Base-by-base conservation (phyloP, 2,329 filamentous ascomycete genomes). In the Aureobasidium uvarum region DNA sequence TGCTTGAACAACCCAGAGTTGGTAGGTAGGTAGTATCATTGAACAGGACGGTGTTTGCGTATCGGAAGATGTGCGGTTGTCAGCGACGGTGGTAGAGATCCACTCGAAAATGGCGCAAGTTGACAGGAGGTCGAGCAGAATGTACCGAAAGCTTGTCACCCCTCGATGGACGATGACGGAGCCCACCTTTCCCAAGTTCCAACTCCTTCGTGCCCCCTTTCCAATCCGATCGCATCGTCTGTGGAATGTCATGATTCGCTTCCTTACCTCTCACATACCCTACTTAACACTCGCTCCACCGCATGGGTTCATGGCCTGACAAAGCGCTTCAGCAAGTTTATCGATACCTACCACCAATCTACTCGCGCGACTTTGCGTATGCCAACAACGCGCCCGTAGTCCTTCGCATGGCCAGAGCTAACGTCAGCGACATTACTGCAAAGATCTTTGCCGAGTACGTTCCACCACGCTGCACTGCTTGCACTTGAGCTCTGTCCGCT, bases 391-490 rank as follows among this genome's bases (percentile, higher is more conserved):
- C 70, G 45, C 71, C 73, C 45, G 65, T 66, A 72, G 75, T 72
- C 59, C 69, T 80, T 66, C 79, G 80, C 70, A 80, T 80, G 77
- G 79, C 78, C 72, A 74, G 73, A 71, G 76, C 75, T 67, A 79
- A 79, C 72, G 80, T 83, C 69, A 77, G 75, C 69, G 76, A 79
- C 67, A 74, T 77, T 67, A 77, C 80, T 71, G 81, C 81, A 67
- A 76, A 77, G 67, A 77, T 76, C 66, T 84, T 80, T 77, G 81
- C 82, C 74, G 80, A 82, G 82, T 84, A 81, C 74, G 81, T 80
- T 67, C 69, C 74, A 74, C 64, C 71, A 77, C 62, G 67, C 77
- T 64, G 78, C 76, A 51, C 72, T 75, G 67, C 74, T 56, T 58
- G 20, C 38, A 18, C 62, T 38, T 64, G 20, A 50, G 25, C 45